A percentile compares a stretch with the other conserved stretches of the same genome.
Conservation (phyloP, 768 basidiomycete genomes). For the Phlebiopsis flavidoalba region DNA sequence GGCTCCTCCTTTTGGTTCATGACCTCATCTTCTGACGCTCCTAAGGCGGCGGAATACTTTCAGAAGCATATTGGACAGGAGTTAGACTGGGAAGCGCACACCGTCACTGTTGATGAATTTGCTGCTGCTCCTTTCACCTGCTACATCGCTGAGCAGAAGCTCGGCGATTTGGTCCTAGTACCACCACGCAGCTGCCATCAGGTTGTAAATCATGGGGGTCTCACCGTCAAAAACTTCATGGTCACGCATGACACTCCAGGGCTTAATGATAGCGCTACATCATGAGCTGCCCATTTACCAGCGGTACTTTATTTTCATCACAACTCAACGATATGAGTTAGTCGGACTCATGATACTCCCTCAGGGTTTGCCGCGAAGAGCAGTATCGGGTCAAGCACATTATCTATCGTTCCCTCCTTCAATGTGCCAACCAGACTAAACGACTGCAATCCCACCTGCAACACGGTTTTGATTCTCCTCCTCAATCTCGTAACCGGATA, state of each 20-base stretch:
- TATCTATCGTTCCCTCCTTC: conserved; percentile 49
- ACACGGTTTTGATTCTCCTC: not conserved
- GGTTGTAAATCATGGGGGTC: conserved; percentile 74
- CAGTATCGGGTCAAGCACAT: conserved; percentile 71
- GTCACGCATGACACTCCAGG: conserved; percentile 76
- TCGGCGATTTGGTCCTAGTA: conserved; percentile 77
- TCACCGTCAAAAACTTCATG: conserved; percentile 82
- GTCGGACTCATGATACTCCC: not conserved
- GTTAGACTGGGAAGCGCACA: conserved; percentile 71
- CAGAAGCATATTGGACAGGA: conserved; percentile 45
- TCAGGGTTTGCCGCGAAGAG: conserved; percentile 76
- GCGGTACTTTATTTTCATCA: conserved; percentile 39
- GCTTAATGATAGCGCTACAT: conserved; percentile 54
- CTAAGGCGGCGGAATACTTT: conserved; percentile 55
- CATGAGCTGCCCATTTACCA: conserved; percentile 78
- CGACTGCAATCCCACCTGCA: not conserved
- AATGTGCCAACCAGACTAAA: conserved; percentile 24
- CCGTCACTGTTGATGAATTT: conserved; percentile 59
- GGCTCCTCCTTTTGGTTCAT: conserved; percentile 87
- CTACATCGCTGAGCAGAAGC: conserved; percentile 65
- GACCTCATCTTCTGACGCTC: conserved; percentile 58
- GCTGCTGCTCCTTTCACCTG: conserved; percentile 61
- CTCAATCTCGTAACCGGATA: not conserved
- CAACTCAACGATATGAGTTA: not conserved
- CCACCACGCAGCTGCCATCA: conserved; percentile 82